These are phyloP conservation scores for Warburgia ugandensis DNA, from an alignment of 164 flowering plant genomes.

Conservation along the genomic window DNA sequence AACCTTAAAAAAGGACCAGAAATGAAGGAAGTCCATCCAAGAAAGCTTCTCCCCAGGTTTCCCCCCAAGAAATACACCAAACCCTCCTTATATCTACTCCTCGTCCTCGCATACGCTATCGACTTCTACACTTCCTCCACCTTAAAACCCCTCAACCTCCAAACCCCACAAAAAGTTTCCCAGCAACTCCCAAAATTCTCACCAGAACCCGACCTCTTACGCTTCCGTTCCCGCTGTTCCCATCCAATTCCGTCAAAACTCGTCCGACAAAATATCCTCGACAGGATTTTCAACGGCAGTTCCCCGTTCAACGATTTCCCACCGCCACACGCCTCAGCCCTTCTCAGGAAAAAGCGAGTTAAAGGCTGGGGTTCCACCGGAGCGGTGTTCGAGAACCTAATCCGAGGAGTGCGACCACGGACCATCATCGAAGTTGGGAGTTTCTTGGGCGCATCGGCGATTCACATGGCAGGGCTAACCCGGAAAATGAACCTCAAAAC, in stretches of 20 bases:
- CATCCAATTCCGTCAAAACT: slow-evolving; percentile 28
- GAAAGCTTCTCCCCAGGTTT: neutral
- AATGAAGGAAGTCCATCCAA: slow-evolving; percentile 4
- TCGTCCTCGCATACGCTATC: slow-evolving; percentile 30
- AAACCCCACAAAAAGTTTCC: neutral
- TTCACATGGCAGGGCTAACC: slow-evolving; percentile 59
- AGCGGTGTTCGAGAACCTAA: slow-evolving; percentile 55
- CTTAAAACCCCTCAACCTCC: neutral
- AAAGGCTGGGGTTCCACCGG: slow-evolving; percentile 76
- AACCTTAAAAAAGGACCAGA: too few relatives aligned
- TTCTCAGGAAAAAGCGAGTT: slow-evolving; percentile 27
- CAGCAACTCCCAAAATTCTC: neutral
- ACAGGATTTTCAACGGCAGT: slow-evolving; percentile 43
- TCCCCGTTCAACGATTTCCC: slow-evolving; percentile 57
- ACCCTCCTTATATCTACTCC: slow-evolving; percentile 18
- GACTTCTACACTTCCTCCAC: slow-evolving; percentile 32
- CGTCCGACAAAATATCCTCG: slow-evolving; percentile 36
- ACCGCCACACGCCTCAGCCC: slow-evolving; percentile 29
- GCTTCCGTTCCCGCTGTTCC: slow-evolving; percentile 33
- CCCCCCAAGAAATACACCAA: neutral
- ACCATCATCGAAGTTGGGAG: slow-evolving; percentile 66
- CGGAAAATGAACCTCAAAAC: slow-evolving; percentile 40
- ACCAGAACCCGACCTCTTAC: slow-evolving; percentile 28
- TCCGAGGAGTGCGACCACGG: slow-evolving; percentile 39
- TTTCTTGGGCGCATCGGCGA: slow-evolving; percentile 71